These are phyloP conservation scores for Magnusiomyces clavatus DNA, from an alignment of 1,139 yeast genomes.

Conservation along the genomic window DNA sequence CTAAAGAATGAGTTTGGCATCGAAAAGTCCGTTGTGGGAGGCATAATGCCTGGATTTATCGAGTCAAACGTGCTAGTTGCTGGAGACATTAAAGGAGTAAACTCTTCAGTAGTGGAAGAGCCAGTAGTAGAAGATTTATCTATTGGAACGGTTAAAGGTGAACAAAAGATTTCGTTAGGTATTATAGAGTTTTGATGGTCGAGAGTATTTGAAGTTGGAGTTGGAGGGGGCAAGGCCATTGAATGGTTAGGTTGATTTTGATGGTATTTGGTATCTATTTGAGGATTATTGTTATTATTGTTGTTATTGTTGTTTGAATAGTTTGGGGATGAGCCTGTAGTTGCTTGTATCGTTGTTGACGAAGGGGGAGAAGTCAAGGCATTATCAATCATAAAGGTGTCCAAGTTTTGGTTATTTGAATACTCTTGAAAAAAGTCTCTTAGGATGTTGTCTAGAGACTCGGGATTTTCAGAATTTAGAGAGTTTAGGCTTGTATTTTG, in stretches of 20 bases:
- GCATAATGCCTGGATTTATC: constrained; percentile 17
- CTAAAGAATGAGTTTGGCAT: constrained; percentile 35
- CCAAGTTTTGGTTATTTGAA: constrained; percentile 7
- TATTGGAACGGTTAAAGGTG: constrained; percentile 17
- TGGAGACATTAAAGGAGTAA: constrained; percentile 72
- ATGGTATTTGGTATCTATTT: too few species aligned
- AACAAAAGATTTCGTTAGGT: constrained; percentile 22
- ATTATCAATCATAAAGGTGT: constrained; percentile 7
- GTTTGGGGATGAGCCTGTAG: neutral
- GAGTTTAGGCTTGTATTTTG: too few species aligned
- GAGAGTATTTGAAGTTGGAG: constrained; percentile 3
- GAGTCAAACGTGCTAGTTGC: constrained; percentile 59
- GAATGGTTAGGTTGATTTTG: too few species aligned
- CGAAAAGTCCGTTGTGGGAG: constrained; percentile 23
- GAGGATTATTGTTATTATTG: too few species aligned
- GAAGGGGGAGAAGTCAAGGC: neutral
- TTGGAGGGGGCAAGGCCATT: neutral
- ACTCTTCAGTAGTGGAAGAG: constrained; percentile 25
- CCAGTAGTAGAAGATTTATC: constrained; percentile 5
- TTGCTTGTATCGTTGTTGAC: neutral
- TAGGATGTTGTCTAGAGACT: constrained; percentile 1
- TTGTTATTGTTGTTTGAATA: neutral
- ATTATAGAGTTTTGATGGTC: constrained; percentile 14
- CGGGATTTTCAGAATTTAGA: neutral
- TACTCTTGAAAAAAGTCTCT: constrained; percentile 9